Conservation (phyloP, 345 rosid species). For the Euclidium syriacum region DNA sequence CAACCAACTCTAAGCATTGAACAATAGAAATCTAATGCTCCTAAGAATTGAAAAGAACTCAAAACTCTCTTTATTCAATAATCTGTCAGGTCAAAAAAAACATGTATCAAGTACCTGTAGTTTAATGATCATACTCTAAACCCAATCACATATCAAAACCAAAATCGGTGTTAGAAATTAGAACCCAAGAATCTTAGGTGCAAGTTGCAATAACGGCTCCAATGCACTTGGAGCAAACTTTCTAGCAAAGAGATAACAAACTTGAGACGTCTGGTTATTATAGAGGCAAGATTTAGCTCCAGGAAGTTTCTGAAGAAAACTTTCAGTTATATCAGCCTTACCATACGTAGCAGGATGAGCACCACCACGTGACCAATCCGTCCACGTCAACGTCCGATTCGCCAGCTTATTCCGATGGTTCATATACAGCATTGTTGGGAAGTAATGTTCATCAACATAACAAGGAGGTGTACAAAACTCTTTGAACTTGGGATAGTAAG, state of each 20-base stretch:
- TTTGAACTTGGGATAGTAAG: constrained; percentile 71
- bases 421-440: constrained; percentile 79
- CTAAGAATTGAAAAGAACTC: background rate
- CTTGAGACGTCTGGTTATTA: constrained; percentile 41
- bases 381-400: constrained; percentile 71
- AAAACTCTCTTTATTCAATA: constrained; percentile 9
- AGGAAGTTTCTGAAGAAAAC: constrained; percentile 49
- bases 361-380: constrained; percentile 92
- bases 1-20: too few relatives aligned
- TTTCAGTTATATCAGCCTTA: constrained; percentile 45
- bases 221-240: constrained; percentile 79
- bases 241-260: constrained; percentile 72
- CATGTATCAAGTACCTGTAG: constrained; percentile 1
- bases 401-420: constrained; percentile 55
- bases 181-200: constrained; percentile 48
- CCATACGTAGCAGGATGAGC: constrained; percentile 89
- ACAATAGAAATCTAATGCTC: too few relatives aligned
- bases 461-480: constrained; percentile 67
- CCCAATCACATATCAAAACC: background rate
- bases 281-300: constrained; percentile 45
- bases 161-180: constrained; percentile 12
- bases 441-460: constrained; percentile 91
- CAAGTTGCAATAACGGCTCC: constrained; percentile 49
- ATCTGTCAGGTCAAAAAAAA: constrained; percentile 19
- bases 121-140: constrained; percentile 12